Evolutionary conservation across 495 filamentous ascomycete species (phyloP).

Genomic region (Aspergillus carlsbadensis): DNA sequence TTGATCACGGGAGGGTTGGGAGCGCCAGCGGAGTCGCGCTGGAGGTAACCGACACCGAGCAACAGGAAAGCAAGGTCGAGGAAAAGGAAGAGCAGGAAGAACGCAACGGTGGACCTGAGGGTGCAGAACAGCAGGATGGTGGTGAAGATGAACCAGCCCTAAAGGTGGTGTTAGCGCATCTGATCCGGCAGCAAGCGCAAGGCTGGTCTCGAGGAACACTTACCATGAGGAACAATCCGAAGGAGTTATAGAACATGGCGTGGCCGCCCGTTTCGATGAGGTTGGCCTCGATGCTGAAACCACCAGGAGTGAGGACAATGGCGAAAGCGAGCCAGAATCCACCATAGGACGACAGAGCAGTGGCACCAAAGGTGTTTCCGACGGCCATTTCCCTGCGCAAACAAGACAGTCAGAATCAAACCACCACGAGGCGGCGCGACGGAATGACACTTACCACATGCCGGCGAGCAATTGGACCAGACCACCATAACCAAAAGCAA

Average conservation of each 20-base stretch:
- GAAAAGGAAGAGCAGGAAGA: conserved; percentile 92
- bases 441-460: conserved; percentile 80
- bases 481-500: conserved; percentile 81
- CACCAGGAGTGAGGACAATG: conserved; percentile 82
- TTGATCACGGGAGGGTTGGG: conserved; percentile 59
- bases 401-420: neutral
- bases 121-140: conserved; percentile 84
- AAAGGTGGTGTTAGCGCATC: conserved; percentile 14
- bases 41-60: conserved; percentile 73
- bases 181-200: neutral
- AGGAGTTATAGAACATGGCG: conserved; percentile 58
- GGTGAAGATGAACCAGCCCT: conserved; percentile 99
- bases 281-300: conserved; percentile 55
- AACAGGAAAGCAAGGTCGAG: conserved; percentile 92
- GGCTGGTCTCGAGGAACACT: conserved; percentile 18
- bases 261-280: conserved; percentile 19
- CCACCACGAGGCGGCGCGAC: no score
- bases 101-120: conserved; percentile 88
- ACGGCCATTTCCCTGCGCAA: conserved; percentile 89
- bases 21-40: conserved; percentile 35
- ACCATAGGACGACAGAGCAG: conserved; percentile 92
- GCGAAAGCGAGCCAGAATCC: conserved; percentile 96
- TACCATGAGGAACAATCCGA: conserved; percentile 85
- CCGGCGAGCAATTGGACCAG: conserved; percentile 89
- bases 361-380: conserved; percentile 97